Evolutionary conservation across 108 stramenopile genomes (phyloP).

Genomic region (Mayamaea pseudoterrestris): DNA sequence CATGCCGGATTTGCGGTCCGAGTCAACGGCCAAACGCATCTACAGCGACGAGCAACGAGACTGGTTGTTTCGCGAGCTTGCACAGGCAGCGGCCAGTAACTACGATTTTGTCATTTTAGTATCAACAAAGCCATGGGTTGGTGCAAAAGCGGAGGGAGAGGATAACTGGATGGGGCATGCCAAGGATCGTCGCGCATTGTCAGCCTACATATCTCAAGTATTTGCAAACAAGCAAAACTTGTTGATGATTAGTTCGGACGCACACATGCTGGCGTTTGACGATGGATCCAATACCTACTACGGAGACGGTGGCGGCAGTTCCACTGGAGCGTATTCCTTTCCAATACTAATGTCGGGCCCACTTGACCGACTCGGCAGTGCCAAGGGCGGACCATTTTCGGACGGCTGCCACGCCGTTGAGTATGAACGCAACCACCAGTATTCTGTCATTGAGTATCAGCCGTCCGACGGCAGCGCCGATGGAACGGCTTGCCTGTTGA

Average conservation of each 20-base stretch:
- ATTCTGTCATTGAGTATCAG: constrained; percentile 28
- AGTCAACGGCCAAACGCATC: constrained; percentile 18
- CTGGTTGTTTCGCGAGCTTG: constrained; percentile 34
- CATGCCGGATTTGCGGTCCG: constrained; percentile 38
- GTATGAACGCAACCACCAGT: constrained; percentile 37
- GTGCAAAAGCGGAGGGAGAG: constrained; percentile 14
- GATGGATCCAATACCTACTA: constrained; percentile 41
- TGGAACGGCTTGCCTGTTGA: not conserved
- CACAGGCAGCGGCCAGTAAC: constrained; percentile 19
- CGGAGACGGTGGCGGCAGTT: constrained; percentile 7
- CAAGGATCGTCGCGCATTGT: constrained; percentile 16
- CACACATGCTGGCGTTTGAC: constrained; percentile 53
- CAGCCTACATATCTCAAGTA: constrained; percentile 18
- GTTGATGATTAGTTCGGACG: constrained; percentile 29
- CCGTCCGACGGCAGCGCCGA: constrained; percentile 4
- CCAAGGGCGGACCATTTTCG: constrained; percentile 18
- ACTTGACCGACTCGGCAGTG: constrained; percentile 22
- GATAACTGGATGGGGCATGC: constrained; percentile 39
- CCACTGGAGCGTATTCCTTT: constrained; percentile 27
- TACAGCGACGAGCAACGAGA: constrained; percentile 22
- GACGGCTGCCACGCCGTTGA: constrained; percentile 34
- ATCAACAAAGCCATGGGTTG: constrained; percentile 34
- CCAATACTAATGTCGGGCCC: constrained; percentile 41
- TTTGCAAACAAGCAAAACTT: constrained; percentile 37
- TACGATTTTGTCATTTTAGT: constrained; percentile 58